phyloP scores from a whole-genome alignment of 2,329 filamentous ascomycete species.

The Hypoxylon sp. region DNA sequence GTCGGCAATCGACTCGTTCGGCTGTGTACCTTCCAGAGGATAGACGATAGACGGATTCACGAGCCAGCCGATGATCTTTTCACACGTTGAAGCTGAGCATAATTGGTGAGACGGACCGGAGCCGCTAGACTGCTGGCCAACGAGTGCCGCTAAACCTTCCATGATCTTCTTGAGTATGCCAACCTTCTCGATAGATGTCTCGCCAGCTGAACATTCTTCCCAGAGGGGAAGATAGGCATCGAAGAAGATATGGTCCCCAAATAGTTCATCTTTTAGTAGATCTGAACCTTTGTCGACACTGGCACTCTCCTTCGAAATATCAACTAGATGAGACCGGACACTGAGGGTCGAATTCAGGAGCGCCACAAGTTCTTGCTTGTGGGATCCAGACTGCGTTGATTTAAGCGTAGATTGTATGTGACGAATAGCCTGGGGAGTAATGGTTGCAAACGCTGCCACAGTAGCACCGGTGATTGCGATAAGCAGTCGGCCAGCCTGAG shows the following conservation, averaged over 20 bases:
- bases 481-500: constrained; percentile 60
- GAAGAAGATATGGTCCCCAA: constrained; percentile 43
- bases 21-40: constrained; percentile 36
- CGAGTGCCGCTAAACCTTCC: constrained; percentile 42
- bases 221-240: constrained; percentile 42
- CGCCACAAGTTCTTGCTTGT: constrained; percentile 60
- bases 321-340: constrained; percentile 38
- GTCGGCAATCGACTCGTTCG: constrained; percentile 19
- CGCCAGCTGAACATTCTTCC: constrained; percentile 32
- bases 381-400: constrained; percentile 58
- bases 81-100: constrained; percentile 42
- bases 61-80: constrained; percentile 40
- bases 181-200: constrained; percentile 33
- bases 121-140: constrained; percentile 39
- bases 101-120: constrained; percentile 24
- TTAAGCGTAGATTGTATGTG: constrained; percentile 59
- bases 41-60: constrained; percentile 38
- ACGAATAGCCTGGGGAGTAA: constrained; percentile 56
- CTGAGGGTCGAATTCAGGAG: constrained; percentile 59
- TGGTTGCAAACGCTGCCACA: constrained; percentile 56
- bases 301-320: constrained; percentile 16
- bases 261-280: constrained; percentile 41
- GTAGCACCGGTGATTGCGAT: constrained; percentile 60
- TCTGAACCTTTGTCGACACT: neutral
- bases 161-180: constrained; percentile 40